Percentiles rank a stretch among this genome's conserved stretches.
These are phyloP conservation scores for Fusarium vanettenii DNA, from an alignment of 2,329 filamentous ascomycete genomes.

Conservation along the genomic window DNA sequence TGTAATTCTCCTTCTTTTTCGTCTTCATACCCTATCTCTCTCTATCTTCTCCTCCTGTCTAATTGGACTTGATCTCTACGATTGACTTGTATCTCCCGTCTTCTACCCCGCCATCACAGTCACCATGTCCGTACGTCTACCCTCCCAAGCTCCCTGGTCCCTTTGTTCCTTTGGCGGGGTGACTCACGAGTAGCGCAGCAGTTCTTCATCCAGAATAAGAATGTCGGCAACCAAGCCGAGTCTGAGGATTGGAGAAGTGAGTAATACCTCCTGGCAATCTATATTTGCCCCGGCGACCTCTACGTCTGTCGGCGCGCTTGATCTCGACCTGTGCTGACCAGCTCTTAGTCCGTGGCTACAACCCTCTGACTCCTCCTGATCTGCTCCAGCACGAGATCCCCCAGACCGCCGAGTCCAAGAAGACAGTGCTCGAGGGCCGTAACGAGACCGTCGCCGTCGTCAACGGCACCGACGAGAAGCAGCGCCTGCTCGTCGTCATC, in stretches of 20 bases:
- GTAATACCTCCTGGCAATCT: conserved; percentile 50
- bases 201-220: conserved; percentile 83
- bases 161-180: conserved; percentile 32
- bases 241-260: conserved; percentile 87
- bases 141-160: conserved; percentile 14
- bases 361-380: conserved; percentile 91
- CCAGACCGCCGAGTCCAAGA: conserved; percentile 66
- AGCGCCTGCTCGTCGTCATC: conserved; percentile 78
- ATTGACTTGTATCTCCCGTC: conserved; percentile 9
- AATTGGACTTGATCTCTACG: neutral
- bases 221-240: conserved; percentile 78
- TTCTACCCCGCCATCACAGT: conserved; percentile 20
- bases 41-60: neutral
- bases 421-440: conserved; percentile 70
- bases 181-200: conserved; percentile 44
- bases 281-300: neutral
- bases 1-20: neutral
- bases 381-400: conserved; percentile 94
- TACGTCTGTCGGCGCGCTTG: neutral
- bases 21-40: neutral
- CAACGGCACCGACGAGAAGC: conserved; percentile 72
- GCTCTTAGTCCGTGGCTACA: conserved; percentile 82
- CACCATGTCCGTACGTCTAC: conserved; percentile 44
- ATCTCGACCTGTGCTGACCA: conserved; percentile 38
- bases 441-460: conserved; percentile 76